A percentile compares a stretch with the other conserved stretches of the same genome.
phyloP scores from a whole-genome alignment of 2,329 filamentous ascomycete species.

The Ophiostoma tasmaniense region DNA sequence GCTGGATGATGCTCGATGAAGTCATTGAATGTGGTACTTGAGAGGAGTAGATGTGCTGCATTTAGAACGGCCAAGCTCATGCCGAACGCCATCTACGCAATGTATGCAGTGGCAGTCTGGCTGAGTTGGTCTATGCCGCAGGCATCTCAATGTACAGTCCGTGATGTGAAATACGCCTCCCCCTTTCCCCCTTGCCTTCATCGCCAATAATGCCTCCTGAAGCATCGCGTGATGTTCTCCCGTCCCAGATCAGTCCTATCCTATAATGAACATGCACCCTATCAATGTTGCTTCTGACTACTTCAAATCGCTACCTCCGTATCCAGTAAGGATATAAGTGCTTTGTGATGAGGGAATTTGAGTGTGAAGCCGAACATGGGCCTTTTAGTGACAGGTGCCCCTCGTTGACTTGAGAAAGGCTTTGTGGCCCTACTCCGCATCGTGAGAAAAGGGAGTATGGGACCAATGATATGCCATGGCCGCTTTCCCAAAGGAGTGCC shows the following conservation, averaged over 20 bases:
- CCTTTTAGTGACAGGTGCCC: not conserved
- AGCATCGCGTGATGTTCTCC: not conserved
- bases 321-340: not conserved
- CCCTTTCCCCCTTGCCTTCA: not conserved
- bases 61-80: not conserved
- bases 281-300: not conserved
- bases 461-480: not conserved
- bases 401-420: not conserved
- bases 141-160: not conserved
- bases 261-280: not conserved
- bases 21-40: not conserved
- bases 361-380: no score
- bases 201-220: not conserved
- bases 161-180: not conserved
- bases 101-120: not conserved
- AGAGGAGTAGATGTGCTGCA: not conserved
- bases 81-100: constrained; percentile 7
- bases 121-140: not conserved
- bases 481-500: not conserved
- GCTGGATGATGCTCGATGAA: not conserved
- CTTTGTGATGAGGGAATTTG: no score
- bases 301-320: not conserved
- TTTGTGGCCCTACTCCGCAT: not conserved
- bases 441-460: not conserved
- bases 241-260: not conserved